Evolutionary conservation across 2,329 filamentous ascomycete genomes (phyloP).

Genomic region (Bisporella sp.): DNA sequence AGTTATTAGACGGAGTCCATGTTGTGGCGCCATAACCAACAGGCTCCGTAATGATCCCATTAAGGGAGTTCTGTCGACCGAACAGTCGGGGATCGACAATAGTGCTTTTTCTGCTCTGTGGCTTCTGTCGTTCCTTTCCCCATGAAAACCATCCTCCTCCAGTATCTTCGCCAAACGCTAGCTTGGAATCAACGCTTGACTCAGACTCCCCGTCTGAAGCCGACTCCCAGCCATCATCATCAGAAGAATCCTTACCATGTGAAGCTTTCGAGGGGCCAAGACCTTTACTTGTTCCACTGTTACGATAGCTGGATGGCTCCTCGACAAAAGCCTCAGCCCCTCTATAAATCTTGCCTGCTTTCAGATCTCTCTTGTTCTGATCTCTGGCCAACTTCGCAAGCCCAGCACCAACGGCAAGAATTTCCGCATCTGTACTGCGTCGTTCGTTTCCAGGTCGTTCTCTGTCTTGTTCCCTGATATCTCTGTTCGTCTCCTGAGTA

Average conservation of each 20-base stretch:
- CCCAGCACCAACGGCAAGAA: slow-evolving; percentile 40
- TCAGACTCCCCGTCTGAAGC: slow-evolving; percentile 46
- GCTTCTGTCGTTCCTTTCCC: slow-evolving; percentile 25
- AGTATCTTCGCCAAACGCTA: slow-evolving; percentile 49
- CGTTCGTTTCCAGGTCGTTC: slow-evolving; percentile 2
- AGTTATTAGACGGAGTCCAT: slow-evolving; percentile 22
- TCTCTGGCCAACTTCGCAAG: slow-evolving; percentile 38
- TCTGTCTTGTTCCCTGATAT: slow-evolving; percentile 3
- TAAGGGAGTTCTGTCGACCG: slow-evolving; percentile 54
- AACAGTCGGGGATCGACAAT: slow-evolving; percentile 52
- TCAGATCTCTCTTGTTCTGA: slow-evolving; percentile 29
- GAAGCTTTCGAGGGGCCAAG: slow-evolving; percentile 24
- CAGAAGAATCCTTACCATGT: slow-evolving; percentile 22
- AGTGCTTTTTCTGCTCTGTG: slow-evolving; percentile 35
- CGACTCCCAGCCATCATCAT: slow-evolving; percentile 53
- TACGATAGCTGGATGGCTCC: slow-evolving; percentile 4
- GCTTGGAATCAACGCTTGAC: slow-evolving; percentile 45
- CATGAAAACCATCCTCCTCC: slow-evolving; percentile 28
- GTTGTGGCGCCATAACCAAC: slow-evolving; percentile 45
- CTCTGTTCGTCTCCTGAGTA: background rate
- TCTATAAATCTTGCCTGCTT: slow-evolving; percentile 22
- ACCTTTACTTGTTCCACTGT: slow-evolving; percentile 16
- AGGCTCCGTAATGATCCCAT: slow-evolving; percentile 46
- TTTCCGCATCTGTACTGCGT: slow-evolving; percentile 35
- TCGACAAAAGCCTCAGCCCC: slow-evolving; percentile 11